Percentiles rank a stretch among this genome's conserved stretches.
Conservation (phyloP, 2,329 filamentous ascomycete species). For the Fusarium verrucosum region DNA sequence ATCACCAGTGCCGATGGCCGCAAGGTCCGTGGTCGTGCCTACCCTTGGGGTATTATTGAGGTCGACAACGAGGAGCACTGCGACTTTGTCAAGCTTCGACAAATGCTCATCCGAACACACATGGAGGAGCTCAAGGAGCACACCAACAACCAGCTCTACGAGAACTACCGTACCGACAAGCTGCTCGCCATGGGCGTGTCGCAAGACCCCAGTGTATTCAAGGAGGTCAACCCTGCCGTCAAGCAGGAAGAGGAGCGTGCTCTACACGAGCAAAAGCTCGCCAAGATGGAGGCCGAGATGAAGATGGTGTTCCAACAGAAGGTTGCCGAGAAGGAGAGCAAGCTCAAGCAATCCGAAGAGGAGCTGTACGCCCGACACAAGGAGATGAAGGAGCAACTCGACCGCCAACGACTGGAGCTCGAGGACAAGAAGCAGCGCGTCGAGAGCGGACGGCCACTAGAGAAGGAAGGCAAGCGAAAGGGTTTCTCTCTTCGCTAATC, state of each 20-base stretch:
- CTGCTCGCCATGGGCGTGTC: slow-evolving; percentile 98
- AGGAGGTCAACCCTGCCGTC: slow-evolving; percentile 99
- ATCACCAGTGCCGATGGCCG: slow-evolving; percentile 91
- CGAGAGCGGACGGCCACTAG: slow-evolving; percentile 93
- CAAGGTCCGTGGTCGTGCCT: slow-evolving; percentile 93
- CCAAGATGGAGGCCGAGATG: slow-evolving; percentile 99
- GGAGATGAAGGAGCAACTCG: slow-evolving; percentile 99
- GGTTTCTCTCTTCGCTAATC: slow-evolving; percentile 96
- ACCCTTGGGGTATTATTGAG: slow-evolving; percentile 98
- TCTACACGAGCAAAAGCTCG: slow-evolving; percentile 98
- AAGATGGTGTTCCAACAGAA: slow-evolving; percentile 99
- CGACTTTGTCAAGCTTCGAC: slow-evolving; percentile 98
- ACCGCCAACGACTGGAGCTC: slow-evolving; percentile 91
- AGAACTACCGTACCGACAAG: slow-evolving; percentile 99
- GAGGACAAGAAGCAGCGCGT: slow-evolving; percentile 98
- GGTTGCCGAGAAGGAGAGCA: slow-evolving; percentile 99
- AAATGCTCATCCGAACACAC: slow-evolving; percentile 99
- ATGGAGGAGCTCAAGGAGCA: slow-evolving; percentile 99
- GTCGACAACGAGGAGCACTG: slow-evolving; percentile 99
- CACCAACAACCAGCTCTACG: slow-evolving; percentile 98
- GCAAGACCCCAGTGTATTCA: slow-evolving; percentile 99
- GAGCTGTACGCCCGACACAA: slow-evolving; percentile 97
- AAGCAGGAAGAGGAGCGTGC: slow-evolving; percentile 99
- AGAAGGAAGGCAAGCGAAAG: slow-evolving; percentile 99
- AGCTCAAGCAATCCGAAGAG: slow-evolving; percentile 98